Percentiles rank a stretch among this genome's conserved stretches.
Evolutionary conservation across 805 yeast species (phyloP).

Genomic region (Metschnikowia peoriensis): DNA sequence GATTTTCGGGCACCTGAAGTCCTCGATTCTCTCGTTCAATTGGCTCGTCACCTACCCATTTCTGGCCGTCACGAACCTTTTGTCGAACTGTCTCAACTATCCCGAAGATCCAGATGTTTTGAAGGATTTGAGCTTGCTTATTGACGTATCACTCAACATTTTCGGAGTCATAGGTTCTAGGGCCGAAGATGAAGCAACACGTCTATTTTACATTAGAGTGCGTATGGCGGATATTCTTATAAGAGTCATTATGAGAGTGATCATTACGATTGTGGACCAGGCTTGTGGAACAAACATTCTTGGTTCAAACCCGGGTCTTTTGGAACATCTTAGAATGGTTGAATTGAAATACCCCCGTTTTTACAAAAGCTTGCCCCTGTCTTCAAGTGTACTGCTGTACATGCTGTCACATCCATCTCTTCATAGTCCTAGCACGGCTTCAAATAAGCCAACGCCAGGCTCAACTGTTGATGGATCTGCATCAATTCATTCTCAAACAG

Average conservation of each 20-base stretch:
- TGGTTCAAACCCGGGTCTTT: constrained; percentile 18
- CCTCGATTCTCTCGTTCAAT: constrained; percentile 25
- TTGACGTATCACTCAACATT: constrained; percentile 22
- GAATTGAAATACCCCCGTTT: constrained; percentile 21
- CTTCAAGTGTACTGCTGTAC: background rate
- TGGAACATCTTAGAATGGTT: constrained; percentile 17
- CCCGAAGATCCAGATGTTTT: constrained; percentile 27
- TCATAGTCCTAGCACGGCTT: background rate
- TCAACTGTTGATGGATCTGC: background rate
- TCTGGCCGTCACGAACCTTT: constrained; percentile 29
- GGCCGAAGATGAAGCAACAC: constrained; percentile 10
- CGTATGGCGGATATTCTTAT: constrained; percentile 21
- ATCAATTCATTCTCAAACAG: background rate
- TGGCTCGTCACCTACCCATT: constrained; percentile 36
- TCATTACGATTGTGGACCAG: constrained; percentile 23
- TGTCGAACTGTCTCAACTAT: constrained; percentile 31
- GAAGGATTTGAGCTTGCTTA: constrained; percentile 30
- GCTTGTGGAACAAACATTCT: constrained; percentile 17
- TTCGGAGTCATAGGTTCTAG: constrained; percentile 12
- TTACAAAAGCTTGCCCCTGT: constrained; percentile 4
- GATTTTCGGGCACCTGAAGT: constrained; percentile 19
- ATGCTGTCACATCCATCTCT: constrained; percentile 1
- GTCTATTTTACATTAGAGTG: constrained; percentile 14
- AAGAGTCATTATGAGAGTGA: constrained; percentile 22
- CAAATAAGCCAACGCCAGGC: background rate